Conservation (phyloP, 495 filamentous ascomycete genomes). For the Penicillium crystallinum region DNA sequence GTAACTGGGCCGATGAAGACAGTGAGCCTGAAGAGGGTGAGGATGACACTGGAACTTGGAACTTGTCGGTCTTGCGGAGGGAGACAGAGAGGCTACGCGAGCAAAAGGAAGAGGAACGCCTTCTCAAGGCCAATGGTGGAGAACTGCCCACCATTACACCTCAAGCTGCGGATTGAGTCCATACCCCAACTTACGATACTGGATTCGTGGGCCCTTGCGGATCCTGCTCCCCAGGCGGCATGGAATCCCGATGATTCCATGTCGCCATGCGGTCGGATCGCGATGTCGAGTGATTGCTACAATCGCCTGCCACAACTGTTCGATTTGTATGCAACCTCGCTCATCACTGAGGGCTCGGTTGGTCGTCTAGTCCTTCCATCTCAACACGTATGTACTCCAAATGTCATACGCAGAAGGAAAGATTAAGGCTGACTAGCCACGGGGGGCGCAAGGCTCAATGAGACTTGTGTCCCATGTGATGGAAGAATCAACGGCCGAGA, state of each 20-base stretch:
- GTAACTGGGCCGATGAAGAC: slow-evolving; percentile 77
- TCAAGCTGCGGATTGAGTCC: slow-evolving; percentile 31
- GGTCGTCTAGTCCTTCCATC: slow-evolving; percentile 2
- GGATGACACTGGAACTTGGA: slow-evolving; percentile 58
- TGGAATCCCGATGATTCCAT: slow-evolving; percentile 18
- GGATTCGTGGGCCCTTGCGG: slow-evolving; percentile 30
- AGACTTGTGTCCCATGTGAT: slow-evolving; percentile 23
- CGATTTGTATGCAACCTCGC: slow-evolving; percentile 16
- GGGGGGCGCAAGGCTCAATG: slow-evolving; percentile 7
- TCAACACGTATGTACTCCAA: slow-evolving; percentile 7
- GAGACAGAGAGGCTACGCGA: slow-evolving; percentile 61
- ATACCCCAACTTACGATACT: slow-evolving; percentile 16
- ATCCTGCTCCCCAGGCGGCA: slow-evolving; percentile 18
- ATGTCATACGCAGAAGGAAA: slow-evolving; percentile 7
- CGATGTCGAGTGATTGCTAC: slow-evolving; percentile 23
- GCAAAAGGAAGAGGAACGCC: slow-evolving; percentile 41
- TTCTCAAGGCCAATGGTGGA: slow-evolving; percentile 32
- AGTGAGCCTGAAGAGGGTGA: slow-evolving; percentile 56
- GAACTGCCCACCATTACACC: slow-evolving; percentile 24
- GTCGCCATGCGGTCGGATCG: slow-evolving; percentile 22
- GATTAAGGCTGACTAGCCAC: slow-evolving; percentile 12
- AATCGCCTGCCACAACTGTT: slow-evolving; percentile 5
- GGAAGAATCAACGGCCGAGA: slow-evolving; percentile 29
- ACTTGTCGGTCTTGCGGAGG: slow-evolving; percentile 67
- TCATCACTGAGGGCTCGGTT: slow-evolving; percentile 10